Conservation (phyloP, 306 rosid genomes). For the Inga oerstediana region DNA sequence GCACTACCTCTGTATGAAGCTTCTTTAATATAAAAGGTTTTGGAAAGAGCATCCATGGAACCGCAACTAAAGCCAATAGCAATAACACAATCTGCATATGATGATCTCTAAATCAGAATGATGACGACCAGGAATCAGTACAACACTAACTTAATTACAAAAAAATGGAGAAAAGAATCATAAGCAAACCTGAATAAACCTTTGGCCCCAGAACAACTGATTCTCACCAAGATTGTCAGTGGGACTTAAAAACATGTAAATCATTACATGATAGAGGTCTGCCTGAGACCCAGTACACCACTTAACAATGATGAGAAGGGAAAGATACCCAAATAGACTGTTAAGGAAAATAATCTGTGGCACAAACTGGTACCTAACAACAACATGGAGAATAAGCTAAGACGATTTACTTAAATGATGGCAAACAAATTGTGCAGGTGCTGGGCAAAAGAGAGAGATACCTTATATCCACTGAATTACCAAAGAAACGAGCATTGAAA, state of each 20-base stretch:
- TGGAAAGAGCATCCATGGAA: conserved; percentile 97
- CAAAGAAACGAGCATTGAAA: conserved; percentile 73
- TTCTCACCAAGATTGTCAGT: conserved; percentile 83
- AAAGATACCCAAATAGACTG: conserved; percentile 89
- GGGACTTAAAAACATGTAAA: conserved; percentile 94
- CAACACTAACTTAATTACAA: conserved; percentile 4
- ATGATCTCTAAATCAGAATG: conserved; percentile 31
- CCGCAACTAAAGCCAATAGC: conserved; percentile 81
- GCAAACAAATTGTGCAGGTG: conserved; percentile 18
- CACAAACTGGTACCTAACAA: conserved; percentile 85
- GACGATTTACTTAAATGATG: conserved; percentile 19
- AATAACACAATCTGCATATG: conserved; percentile 70
- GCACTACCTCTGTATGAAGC: conserved; percentile 71
- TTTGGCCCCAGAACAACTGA: conserved; percentile 91
- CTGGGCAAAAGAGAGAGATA: conserved; percentile 32
- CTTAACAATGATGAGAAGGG: conserved; percentile 83
- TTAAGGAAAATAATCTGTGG: conserved; percentile 90
- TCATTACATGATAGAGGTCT: conserved; percentile 95
- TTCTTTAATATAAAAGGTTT: conserved; percentile 85
- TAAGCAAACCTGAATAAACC: conserved; percentile 74
- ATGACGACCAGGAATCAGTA: neutral
- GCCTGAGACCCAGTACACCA: conserved; percentile 94
- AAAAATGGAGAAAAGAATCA: conserved; percentile 29
- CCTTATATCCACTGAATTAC: conserved; percentile 78
- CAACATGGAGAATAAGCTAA: conserved; percentile 33